Percentiles rank a stretch among this genome's conserved stretches.
phyloP scores from a whole-genome alignment of 352 stramenopile genomes.

The Phytophthora idaei region DNA sequence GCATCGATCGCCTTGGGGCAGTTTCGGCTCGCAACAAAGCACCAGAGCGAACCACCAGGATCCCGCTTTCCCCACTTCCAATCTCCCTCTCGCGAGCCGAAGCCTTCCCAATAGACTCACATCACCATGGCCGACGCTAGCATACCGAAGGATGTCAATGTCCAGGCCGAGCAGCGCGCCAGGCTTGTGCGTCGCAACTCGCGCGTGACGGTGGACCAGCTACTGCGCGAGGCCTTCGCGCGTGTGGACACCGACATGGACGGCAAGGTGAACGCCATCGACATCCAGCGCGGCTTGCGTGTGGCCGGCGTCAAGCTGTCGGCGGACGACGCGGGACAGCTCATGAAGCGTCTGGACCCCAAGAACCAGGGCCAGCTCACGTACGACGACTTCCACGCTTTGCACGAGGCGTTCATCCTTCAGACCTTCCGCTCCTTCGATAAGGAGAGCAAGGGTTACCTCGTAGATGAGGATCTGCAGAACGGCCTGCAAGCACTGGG shows the following conservation, averaged over 20 bases:
- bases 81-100: slow-evolving; percentile 24
- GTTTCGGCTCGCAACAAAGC: slow-evolving; percentile 27
- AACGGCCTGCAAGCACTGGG: slow-evolving; percentile 67
- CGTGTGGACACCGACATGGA: slow-evolving; percentile 74
- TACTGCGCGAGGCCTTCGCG: slow-evolving; percentile 78
- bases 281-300: slow-evolving; percentile 77
- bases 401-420: slow-evolving; percentile 80
- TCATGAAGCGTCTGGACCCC: slow-evolving; percentile 78
- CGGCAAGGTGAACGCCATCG: slow-evolving; percentile 69
- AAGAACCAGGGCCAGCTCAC: slow-evolving; percentile 71
- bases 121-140: slow-evolving; percentile 24
- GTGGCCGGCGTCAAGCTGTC: slow-evolving; percentile 67
- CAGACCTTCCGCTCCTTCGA: slow-evolving; percentile 81
- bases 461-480: slow-evolving; percentile 72
- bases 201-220: slow-evolving; percentile 75
- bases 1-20: slow-evolving; percentile 16
- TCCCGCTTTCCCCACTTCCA: slow-evolving; percentile 13
- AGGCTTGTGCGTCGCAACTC: slow-evolving; percentile 79
- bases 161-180: slow-evolving; percentile 26
- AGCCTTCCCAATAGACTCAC: slow-evolving; percentile 2
- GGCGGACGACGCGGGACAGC: slow-evolving; percentile 52
- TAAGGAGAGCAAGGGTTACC: slow-evolving; percentile 64
- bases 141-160: not conserved
- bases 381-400: slow-evolving; percentile 75
- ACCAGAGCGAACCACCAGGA: slow-evolving; percentile 24